Conservation (phyloP, 768 basidiomycete species). For the Sporobolomyces roseus region DNA sequence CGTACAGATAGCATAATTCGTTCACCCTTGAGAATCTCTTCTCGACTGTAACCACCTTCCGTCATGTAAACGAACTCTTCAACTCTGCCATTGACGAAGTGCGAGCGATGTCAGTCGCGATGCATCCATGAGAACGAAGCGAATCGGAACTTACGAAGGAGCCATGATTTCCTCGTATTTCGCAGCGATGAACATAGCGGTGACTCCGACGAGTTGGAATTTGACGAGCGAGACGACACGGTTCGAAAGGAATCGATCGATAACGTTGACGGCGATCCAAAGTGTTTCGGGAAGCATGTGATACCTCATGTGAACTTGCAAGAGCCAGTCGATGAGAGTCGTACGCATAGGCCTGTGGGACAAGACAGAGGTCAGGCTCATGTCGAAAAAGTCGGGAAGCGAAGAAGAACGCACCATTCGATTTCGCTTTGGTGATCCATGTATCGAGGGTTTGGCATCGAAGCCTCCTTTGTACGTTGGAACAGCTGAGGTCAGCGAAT, state of each 20-base stretch:
- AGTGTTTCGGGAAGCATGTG: conserved; percentile 99
- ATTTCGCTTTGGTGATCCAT: conserved; percentile 92
- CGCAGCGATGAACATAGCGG: conserved; percentile 97
- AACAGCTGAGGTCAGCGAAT: no score
- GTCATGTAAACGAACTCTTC: conserved; percentile 99
- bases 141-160: conserved; percentile 57
- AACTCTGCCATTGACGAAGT: conserved; percentile 53
- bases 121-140: no score
- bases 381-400: background rate
- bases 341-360: conserved; percentile 81
- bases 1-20: conserved; percentile 78
- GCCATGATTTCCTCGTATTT: conserved; percentile 99
- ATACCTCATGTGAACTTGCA: conserved; percentile 95
- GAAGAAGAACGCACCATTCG: conserved; percentile 48
- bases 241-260: conserved; percentile 85
- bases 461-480: conserved; percentile 58
- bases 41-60: conserved; percentile 84
- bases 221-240: conserved; percentile 83
- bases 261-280: conserved; percentile 97
- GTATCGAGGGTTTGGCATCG: conserved; percentile 89
- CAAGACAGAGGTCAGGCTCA: background rate
- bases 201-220: conserved; percentile 93
- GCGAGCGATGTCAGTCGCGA: no score
- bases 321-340: conserved; percentile 94
- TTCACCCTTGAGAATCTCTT: conserved; percentile 97